Percentiles rank a stretch among this genome's conserved stretches.
These are phyloP conservation scores for Dioscorea zingiberensis DNA, from an alignment of 106 monocot genomes.

Conservation along the genomic window DNA sequence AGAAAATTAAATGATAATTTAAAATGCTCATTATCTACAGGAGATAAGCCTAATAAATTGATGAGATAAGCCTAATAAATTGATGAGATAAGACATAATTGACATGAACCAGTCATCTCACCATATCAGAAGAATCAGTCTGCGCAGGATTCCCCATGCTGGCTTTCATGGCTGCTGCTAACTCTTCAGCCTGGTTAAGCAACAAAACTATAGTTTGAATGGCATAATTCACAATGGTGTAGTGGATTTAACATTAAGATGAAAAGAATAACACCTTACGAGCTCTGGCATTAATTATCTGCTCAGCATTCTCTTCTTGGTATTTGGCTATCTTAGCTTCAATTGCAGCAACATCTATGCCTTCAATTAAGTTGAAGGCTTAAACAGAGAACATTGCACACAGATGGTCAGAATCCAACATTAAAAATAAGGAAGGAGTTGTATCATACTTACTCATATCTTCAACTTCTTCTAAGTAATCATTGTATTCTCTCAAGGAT, in stretches of 20 bases:
- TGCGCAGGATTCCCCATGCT: conserved; percentile 43
- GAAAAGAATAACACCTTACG: conserved; percentile 49
- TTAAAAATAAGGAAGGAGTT: background rate
- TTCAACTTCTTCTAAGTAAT: conserved; percentile 96
- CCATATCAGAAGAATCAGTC: conserved; percentile 37
- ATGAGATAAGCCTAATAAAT: background rate
- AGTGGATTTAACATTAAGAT: background rate
- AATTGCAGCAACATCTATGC: conserved; percentile 74
- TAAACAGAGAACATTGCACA: conserved; percentile 6
- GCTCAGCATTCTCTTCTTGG: conserved; percentile 88
- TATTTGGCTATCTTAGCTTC: conserved; percentile 84
- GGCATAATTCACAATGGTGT: background rate
- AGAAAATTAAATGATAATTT: no score
- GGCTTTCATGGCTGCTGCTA: conserved; percentile 71
- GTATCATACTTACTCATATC: conserved; percentile 79
- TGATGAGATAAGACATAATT: background rate
- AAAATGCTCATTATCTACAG: background rate
- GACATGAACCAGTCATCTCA: conserved; percentile 31
- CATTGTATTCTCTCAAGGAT: conserved; percentile 80
- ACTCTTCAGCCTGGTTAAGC: conserved; percentile 76
- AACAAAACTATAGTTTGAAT: background rate
- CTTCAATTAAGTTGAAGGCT: conserved; percentile 85
- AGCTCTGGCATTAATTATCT: conserved; percentile 72
- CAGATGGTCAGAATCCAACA: background rate
- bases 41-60: no score